Evolutionary conservation across 1,284 basidiomycete species (phyloP).

Genomic region (Cryptococcus deneoformans): DNA sequence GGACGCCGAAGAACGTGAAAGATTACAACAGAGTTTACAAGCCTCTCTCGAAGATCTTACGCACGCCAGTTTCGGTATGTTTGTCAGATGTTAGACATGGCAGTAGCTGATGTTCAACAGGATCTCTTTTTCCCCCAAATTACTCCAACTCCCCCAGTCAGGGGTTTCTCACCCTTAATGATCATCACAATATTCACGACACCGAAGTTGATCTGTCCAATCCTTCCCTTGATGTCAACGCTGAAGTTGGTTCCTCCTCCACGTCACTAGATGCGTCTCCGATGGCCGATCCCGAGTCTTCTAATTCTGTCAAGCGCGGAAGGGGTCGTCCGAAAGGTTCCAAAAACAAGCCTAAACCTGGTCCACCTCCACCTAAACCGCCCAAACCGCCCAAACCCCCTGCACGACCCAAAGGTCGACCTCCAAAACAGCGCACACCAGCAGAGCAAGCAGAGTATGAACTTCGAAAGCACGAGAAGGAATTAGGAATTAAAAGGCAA

Average conservation of each 20-base stretch:
- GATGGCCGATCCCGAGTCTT: neutral
- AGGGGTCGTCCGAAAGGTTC: slow-evolving; percentile 44
- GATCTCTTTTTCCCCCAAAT: slow-evolving; percentile 17
- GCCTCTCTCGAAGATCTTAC: slow-evolving; percentile 36
- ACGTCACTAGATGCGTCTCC: neutral
- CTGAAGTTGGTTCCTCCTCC: neutral
- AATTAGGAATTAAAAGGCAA: slow-evolving; percentile 30
- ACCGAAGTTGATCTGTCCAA: neutral
- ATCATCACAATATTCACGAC: slow-evolving; percentile 1
- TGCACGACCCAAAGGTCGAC: slow-evolving; percentile 30
- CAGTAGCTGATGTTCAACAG: slow-evolving; percentile 7
- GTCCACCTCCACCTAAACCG: slow-evolving; percentile 7
- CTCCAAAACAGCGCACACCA: slow-evolving; percentile 33
- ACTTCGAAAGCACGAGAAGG: slow-evolving; percentile 26
- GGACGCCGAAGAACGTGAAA: slow-evolving; percentile 31
- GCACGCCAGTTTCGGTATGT: slow-evolving; percentile 19
- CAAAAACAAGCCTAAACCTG: slow-evolving; percentile 40
- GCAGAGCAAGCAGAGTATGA: slow-evolving; percentile 37
- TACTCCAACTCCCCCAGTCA: slow-evolving; percentile 9
- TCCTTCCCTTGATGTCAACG: neutral
- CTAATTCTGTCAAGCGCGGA: slow-evolving; percentile 20
- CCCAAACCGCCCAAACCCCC: slow-evolving; percentile 17
- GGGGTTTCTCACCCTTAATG: slow-evolving; percentile 7
- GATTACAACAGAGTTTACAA: slow-evolving; percentile 33
- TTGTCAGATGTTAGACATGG: neutral